Percentiles rank a stretch among this genome's conserved stretches.
Evolutionary conservation across 345 rosid genomes (phyloP).

Genomic region (Bruguiera gymnorhiza): DNA sequence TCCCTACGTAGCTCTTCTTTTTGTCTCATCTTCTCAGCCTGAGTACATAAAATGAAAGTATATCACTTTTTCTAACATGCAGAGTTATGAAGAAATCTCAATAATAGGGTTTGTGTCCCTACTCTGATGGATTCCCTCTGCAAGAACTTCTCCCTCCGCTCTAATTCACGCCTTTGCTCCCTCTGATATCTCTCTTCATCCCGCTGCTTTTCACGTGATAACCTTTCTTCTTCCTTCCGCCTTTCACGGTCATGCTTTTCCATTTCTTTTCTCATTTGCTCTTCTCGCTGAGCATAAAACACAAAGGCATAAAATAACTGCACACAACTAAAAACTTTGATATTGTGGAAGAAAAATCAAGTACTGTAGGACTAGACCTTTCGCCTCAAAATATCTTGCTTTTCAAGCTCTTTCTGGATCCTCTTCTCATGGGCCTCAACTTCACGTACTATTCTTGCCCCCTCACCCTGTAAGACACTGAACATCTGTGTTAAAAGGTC

Average conservation of each 20-base stretch:
- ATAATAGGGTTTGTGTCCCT: slow-evolving; percentile 14
- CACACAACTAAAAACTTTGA: slow-evolving; percentile 8
- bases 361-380: slow-evolving; percentile 47
- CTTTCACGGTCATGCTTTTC: slow-evolving; percentile 92
- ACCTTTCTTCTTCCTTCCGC: slow-evolving; percentile 84
- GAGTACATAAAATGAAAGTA: slow-evolving; percentile 1
- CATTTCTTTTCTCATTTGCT: slow-evolving; percentile 78
- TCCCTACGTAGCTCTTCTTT: slow-evolving; percentile 78
- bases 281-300: slow-evolving; percentile 56
- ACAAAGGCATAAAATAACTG: neutral
- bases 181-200: slow-evolving; percentile 79
- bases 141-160: slow-evolving; percentile 82
- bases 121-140: slow-evolving; percentile 84
- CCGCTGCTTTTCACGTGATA: slow-evolving; percentile 83
- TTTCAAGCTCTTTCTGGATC: slow-evolving; percentile 80
- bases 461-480: slow-evolving; percentile 56
- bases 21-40: slow-evolving; percentile 85
- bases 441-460: slow-evolving; percentile 81
- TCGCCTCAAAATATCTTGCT: slow-evolving; percentile 72
- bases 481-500: slow-evolving; percentile 2
- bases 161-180: slow-evolving; percentile 83
- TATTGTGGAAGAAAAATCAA: slow-evolving; percentile 11
- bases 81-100: neutral
- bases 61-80: neutral
- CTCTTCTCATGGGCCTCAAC: slow-evolving; percentile 86